Evolutionary conservation across 116 monocot genomes (phyloP).

Genomic region (Posidonia oceanica): DNA sequence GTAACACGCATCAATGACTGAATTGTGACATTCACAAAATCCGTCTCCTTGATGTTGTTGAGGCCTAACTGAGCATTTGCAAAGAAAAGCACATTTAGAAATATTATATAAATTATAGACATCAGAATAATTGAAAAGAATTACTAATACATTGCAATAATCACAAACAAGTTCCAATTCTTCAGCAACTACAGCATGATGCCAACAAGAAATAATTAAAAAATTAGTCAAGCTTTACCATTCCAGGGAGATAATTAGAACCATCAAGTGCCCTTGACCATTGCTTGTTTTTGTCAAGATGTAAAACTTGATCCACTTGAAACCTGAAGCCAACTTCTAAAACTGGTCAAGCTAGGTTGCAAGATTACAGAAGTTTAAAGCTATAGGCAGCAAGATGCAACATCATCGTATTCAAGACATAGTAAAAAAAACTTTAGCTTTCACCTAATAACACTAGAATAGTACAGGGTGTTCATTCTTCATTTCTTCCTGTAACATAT

Average conservation of each 20-base stretch:
- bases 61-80: conserved; percentile 65
- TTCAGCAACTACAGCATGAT: not conserved
- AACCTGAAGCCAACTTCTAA: conserved; percentile 11
- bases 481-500: no score
- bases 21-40: conserved; percentile 98
- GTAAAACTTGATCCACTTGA: conserved; percentile 47
- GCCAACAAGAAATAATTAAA: not conserved
- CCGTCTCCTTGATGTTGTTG: conserved; percentile 98
- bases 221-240: conserved; percentile 30
- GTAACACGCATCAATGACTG: conserved; percentile 96
- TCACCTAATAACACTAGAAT: no score
- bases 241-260: conserved; percentile 99
- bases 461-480: no score
- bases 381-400: no score
- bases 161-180: not conserved
- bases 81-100: not conserved
- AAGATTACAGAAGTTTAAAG: no score
- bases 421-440: no score
- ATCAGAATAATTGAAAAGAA: not conserved
- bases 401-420: no score
- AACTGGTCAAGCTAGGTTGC: not conserved
- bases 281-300: conserved; percentile 86
- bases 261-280: conserved; percentile 99
- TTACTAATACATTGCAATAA: not conserved
- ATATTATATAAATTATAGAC: not conserved